A percentile compares a stretch with the other conserved stretches of the same genome.
phyloP scores from a whole-genome alignment of 768 basidiomycete species.

The Boletus subparvulus region DNA sequence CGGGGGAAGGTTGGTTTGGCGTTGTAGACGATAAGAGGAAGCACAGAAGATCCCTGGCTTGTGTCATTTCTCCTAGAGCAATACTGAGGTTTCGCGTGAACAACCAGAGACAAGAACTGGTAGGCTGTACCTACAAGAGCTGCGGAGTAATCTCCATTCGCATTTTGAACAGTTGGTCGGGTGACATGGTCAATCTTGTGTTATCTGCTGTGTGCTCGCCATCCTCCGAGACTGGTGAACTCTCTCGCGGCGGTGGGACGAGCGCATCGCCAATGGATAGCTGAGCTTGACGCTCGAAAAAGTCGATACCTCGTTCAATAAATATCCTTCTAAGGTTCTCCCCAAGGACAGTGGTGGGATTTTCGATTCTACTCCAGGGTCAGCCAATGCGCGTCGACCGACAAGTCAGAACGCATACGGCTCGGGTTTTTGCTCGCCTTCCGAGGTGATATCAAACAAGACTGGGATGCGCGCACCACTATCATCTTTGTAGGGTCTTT shows the following conservation, averaged over 20 bases:
- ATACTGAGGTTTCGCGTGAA: slow-evolving; percentile 44
- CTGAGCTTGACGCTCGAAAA: slow-evolving; percentile 57
- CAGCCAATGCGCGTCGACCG: slow-evolving; percentile 8
- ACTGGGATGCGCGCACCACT: slow-evolving; percentile 59
- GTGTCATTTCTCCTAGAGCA: slow-evolving; percentile 77
- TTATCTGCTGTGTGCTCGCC: slow-evolving; percentile 31
- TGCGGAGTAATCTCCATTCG: slow-evolving; percentile 68
- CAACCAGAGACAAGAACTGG: not conserved
- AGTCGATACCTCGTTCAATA: slow-evolving; percentile 69
- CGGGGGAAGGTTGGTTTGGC: slow-evolving; percentile 35
- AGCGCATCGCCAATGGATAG: slow-evolving; percentile 18
- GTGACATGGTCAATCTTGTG: slow-evolving; percentile 53
- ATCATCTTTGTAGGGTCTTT: slow-evolving; percentile 81
- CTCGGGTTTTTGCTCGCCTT: slow-evolving; percentile 70
- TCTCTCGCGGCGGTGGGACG: slow-evolving; percentile 29
- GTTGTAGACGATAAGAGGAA: slow-evolving; percentile 49
- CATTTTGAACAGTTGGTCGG: slow-evolving; percentile 74
- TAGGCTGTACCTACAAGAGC: slow-evolving; percentile 56
- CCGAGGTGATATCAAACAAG: slow-evolving; percentile 66
- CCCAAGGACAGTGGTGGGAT: slow-evolving; percentile 57
- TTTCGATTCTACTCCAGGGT: slow-evolving; percentile 46
- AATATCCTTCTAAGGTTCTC: slow-evolving; percentile 70
- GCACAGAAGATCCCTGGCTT: slow-evolving; percentile 68
- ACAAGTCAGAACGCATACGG: slow-evolving; percentile 47
- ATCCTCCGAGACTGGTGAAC: slow-evolving; percentile 27